These are phyloP conservation scores for Ilex asprella DNA, from an alignment of 257 asterid species.

Conservation along the genomic window DNA sequence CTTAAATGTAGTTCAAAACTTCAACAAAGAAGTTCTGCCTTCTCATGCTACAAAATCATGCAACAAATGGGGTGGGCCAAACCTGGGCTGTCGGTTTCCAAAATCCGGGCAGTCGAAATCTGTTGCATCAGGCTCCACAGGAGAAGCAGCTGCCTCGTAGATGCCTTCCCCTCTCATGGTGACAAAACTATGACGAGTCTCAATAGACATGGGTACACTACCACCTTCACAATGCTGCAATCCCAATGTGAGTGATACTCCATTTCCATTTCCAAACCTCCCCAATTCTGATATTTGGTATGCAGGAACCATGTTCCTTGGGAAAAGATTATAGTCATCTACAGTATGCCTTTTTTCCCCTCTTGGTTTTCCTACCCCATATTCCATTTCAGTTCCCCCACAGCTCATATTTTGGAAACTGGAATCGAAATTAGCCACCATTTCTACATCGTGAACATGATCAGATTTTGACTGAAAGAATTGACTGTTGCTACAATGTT, in stretches of 20 bases:
- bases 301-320: conserved; percentile 17
- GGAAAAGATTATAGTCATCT: conserved; percentile 18
- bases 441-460: conserved; percentile 31
- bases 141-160: conserved; percentile 30
- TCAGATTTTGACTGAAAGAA: conserved; percentile 32
- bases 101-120: conserved; percentile 56
- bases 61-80: conserved; percentile 37
- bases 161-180: conserved; percentile 41
- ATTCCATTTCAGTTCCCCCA: conserved; percentile 16
- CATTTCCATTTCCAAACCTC: conserved; percentile 40
- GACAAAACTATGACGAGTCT: conserved; percentile 30
- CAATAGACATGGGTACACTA: conserved; percentile 30
- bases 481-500: conserved; percentile 20
- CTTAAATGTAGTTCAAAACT: no score
- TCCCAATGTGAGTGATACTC: conserved; percentile 73
- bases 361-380: conserved; percentile 23
- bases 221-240: conserved; percentile 69
- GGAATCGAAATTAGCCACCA: conserved; percentile 35
- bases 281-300: conserved; percentile 53
- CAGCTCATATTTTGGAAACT: conserved; percentile 19
- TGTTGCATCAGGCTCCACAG: conserved; percentile 34
- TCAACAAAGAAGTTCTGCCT: no score
- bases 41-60: conserved; percentile 38
- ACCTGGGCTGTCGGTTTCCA: conserved; percentile 38
- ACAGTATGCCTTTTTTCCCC: conserved; percentile 12